Base-by-base conservation (phyloP, 495 filamentous ascomycete species). In the Hyaloscypha hepaticicola region DNA sequence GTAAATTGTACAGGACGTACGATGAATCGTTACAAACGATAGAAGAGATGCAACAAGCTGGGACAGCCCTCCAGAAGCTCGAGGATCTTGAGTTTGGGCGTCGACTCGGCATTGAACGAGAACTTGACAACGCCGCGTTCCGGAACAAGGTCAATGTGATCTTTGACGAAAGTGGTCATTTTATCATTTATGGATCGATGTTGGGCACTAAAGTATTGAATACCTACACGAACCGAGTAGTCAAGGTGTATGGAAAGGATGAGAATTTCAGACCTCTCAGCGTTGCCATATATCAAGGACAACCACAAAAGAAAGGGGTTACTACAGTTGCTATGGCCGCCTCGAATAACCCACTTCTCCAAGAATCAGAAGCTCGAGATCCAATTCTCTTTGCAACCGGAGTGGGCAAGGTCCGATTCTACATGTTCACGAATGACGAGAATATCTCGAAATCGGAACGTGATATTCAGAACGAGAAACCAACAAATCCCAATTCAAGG, bases 281-380 rank as follows among this genome's bases (percentile, higher is more conserved):
- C 65, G 78, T 99, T 2, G 85, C 90, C 19, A 73, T 99, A n/a
- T 99, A 98, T 73, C 95, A 99, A 79, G 95, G 95, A 55, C 90
- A 92, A 66, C 96, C 95, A 0, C 88, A 93, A 70, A 92, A 91
- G 74, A 98, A 98, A 73, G 88, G 88, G 5, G 77, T 97, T 8
- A 89, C 93, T 16, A 98, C 96, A 0, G 88, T 99, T n/a, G 92
- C 91, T 48, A 99, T 99, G 95, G 95, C 95, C 3, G 96, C 95
- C 2, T 93, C 90, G 55, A 87, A 83, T 67, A 99, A 99, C 72
- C 95, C 95, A 0, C 85, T 99, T 12, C 83, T 99, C 19, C 89
- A 92, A 70, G 95, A 97, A 77, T 91, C 95, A 21, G 92, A 97
- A 77, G 85, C 87, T 38, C 85, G 95, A 66, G 95, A 99, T 75